A percentile compares a stretch with the other conserved stretches of the same genome.
Evolutionary conservation across 176 grass and related monocot species (phyloP).

Genomic region (Panicum miliaceum): DNA sequence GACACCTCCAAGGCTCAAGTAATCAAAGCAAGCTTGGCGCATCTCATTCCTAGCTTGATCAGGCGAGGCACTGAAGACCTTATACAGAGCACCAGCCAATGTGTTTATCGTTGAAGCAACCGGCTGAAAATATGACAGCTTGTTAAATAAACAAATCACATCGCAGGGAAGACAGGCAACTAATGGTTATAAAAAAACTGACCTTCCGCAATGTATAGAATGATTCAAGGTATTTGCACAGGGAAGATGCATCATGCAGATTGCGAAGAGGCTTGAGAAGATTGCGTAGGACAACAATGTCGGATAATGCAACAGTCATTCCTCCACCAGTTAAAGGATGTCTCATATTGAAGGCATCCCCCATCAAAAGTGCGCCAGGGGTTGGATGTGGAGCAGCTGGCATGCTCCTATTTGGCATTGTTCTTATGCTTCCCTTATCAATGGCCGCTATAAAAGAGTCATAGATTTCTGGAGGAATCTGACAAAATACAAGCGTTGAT

Average conservation of each 20-base stretch:
- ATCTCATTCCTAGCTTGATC: constrained; percentile 92
- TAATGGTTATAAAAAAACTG: constrained; percentile 16
- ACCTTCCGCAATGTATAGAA: constrained; percentile 98
- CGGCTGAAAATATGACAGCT: constrained; percentile 50
- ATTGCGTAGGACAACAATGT: constrained; percentile 83
- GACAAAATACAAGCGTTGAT: constrained; percentile 14
- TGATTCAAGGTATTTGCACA: constrained; percentile 92
- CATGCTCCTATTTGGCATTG: constrained; percentile 96
- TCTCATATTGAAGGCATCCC: constrained; percentile 99
- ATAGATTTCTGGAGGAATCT: constrained; percentile 77
- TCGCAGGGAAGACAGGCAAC: neutral
- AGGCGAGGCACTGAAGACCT: constrained; percentile 88
- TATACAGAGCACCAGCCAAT: constrained; percentile 91
- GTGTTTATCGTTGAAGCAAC: constrained; percentile 99
- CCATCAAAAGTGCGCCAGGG: constrained; percentile 93
- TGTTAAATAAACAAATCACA: constrained; percentile 30
- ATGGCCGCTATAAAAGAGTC: constrained; percentile 81
- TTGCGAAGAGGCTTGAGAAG: constrained; percentile 89
- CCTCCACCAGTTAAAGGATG: constrained; percentile 97
- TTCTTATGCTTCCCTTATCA: constrained; percentile 94
- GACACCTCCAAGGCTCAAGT: constrained; percentile 89
- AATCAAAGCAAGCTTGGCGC: constrained; percentile 98
- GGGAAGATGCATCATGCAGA: constrained; percentile 77
- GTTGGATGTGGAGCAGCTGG: constrained; percentile 87
- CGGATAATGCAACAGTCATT: constrained; percentile 97